Evolutionary conservation across 2,329 filamentous ascomycete genomes (phyloP).

Genomic region (Monosporascus sp.): DNA sequence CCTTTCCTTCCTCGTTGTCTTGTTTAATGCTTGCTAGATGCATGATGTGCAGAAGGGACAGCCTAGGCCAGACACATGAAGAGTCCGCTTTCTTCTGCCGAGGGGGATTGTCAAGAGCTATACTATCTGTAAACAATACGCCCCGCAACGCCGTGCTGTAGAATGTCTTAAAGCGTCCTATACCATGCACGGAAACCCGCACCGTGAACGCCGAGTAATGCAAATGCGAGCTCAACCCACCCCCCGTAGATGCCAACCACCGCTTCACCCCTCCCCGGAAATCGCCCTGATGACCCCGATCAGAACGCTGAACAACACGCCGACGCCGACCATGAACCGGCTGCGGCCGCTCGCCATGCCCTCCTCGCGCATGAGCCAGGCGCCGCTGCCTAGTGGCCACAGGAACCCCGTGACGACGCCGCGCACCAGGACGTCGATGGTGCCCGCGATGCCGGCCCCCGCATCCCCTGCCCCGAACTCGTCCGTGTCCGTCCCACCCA

Average conservation of each 20-base stretch:
- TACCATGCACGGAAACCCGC: too few species aligned
- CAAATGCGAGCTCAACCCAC: constrained; percentile 6
- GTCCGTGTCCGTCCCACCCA: constrained; percentile 31
- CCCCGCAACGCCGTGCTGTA: too few species aligned
- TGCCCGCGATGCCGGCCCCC: constrained; percentile 42
- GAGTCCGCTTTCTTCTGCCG: too few species aligned
- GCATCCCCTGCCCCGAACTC: constrained; percentile 25
- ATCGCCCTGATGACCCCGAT: constrained; percentile 32
- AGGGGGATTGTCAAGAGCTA: not conserved
- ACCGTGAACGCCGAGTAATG: not conserved
- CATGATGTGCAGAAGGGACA: not conserved
- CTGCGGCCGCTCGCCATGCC: constrained; percentile 81
- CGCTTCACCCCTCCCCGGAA: constrained; percentile 23
- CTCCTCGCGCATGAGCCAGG: constrained; percentile 82
- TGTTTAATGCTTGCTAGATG: not conserved
- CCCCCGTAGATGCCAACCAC: too few species aligned
- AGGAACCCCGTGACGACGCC: constrained; percentile 92
- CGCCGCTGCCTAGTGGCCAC: constrained; percentile 82
- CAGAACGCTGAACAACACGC: constrained; percentile 59
- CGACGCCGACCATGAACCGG: constrained; percentile 81
- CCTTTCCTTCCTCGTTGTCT: constrained; percentile 6
- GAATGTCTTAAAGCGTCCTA: too few species aligned
- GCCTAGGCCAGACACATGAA: too few species aligned
- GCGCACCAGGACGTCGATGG: constrained; percentile 80
- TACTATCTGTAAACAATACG: too few species aligned